Evolutionary conservation across 2,329 filamentous ascomycete species (phyloP).

Genomic region (Fusarium sp.): DNA sequence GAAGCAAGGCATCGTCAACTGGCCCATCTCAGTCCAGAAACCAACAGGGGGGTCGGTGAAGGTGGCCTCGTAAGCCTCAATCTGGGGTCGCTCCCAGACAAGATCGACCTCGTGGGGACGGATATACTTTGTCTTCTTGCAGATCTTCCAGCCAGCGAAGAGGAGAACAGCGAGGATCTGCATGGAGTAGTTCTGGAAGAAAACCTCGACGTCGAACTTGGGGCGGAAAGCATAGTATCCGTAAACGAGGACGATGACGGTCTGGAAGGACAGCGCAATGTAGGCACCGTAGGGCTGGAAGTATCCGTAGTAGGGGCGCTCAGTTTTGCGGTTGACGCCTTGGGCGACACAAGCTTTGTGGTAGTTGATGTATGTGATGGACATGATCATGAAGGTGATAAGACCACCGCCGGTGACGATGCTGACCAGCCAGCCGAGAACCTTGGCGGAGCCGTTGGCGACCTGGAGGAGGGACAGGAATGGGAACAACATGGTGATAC

Average conservation of each 20-base stretch:
- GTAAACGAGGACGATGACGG: slow-evolving; percentile 61
- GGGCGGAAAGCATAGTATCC: slow-evolving; percentile 65
- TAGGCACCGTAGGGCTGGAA: slow-evolving; percentile 56
- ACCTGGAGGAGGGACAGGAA: slow-evolving; percentile 65
- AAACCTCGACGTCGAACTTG: slow-evolving; percentile 61
- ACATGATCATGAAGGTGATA: slow-evolving; percentile 71
- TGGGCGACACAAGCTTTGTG: slow-evolving; percentile 67
- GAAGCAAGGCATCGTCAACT: slow-evolving; percentile 58
- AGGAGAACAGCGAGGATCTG: slow-evolving; percentile 65
- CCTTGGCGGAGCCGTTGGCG: slow-evolving; percentile 60
- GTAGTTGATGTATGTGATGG: slow-evolving; percentile 60
- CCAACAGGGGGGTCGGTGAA: slow-evolving; percentile 63
- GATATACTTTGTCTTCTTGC: slow-evolving; percentile 69
- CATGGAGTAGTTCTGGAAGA: slow-evolving; percentile 69
- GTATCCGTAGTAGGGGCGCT: slow-evolving; percentile 69
- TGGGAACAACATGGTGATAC: slow-evolving; percentile 64
- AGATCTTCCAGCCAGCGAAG: slow-evolving; percentile 71
- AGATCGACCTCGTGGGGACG: slow-evolving; percentile 68
- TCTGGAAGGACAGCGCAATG: slow-evolving; percentile 57
- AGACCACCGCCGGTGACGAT: slow-evolving; percentile 67
- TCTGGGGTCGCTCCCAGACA: slow-evolving; percentile 68
- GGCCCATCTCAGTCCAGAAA: slow-evolving; percentile 66
- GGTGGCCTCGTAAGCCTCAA: slow-evolving; percentile 68
- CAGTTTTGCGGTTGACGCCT: slow-evolving; percentile 61
- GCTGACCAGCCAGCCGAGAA: slow-evolving; percentile 66